Evolutionary conservation across 2,329 filamentous ascomycete species (phyloP).

Genomic region (Fusarium cyanostomum): DNA sequence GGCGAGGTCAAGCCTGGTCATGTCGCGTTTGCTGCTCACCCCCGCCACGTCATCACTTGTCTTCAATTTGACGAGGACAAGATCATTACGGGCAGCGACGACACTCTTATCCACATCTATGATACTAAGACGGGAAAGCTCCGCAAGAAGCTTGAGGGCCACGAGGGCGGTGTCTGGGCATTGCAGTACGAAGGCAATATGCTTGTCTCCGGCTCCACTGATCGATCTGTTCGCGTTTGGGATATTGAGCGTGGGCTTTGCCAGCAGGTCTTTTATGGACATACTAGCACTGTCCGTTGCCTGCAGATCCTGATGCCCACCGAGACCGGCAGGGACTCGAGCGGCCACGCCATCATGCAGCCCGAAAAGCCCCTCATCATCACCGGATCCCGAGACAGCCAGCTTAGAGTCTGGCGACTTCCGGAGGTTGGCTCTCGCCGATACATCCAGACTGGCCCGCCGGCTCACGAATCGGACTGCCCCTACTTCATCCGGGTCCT

Average conservation of each 20-base stretch:
- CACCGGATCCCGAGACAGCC: constrained; percentile 94
- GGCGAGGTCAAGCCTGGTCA: constrained; percentile 86
- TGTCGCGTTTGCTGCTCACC: constrained; percentile 95
- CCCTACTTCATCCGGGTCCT: constrained; percentile 94
- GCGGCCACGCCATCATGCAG: constrained; percentile 85
- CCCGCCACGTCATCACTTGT: constrained; percentile 95
- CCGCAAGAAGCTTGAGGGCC: constrained; percentile 84
- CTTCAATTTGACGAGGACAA: constrained; percentile 98
- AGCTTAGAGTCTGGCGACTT: constrained; percentile 92
- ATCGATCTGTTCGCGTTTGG: constrained; percentile 98
- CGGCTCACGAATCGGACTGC: constrained; percentile 80
- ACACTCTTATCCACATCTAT: constrained; percentile 97
- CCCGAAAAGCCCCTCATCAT: constrained; percentile 96
- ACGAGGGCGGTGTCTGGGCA: constrained; percentile 98
- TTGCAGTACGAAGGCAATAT: constrained; percentile 96
- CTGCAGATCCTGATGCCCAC: constrained; percentile 92
- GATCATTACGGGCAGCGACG: constrained; percentile 96
- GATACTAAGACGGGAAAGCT: constrained; percentile 94
- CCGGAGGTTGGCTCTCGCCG: constrained; percentile 80
- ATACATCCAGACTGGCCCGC: constrained; percentile 81
- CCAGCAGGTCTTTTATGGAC: constrained; percentile 95
- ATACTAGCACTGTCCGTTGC: constrained; percentile 96
- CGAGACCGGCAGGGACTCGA: constrained; percentile 74
- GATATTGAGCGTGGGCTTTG: constrained; percentile 94
- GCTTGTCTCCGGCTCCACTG: constrained; percentile 93